Evolutionary conservation across 164 flowering plant species (phyloP), one percentile per base, ranked within the genome.

Genomic region (Tetracentron sinense): DNA sequence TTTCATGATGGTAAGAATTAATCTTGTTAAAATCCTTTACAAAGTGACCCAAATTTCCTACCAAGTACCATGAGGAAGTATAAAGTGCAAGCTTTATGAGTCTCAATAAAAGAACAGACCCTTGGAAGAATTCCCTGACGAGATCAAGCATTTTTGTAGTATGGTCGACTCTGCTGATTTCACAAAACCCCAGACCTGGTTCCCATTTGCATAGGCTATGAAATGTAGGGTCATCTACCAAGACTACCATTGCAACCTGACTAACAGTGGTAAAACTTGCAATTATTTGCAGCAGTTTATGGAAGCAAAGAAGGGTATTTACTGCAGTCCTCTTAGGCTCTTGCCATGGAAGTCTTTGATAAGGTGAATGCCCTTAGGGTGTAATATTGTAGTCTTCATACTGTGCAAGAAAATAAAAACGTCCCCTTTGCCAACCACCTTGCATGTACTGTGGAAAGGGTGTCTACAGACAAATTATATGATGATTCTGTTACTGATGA

Each of bases 301-400:
- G 96, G 96, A 90, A 70, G 97, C 97, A 6, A 68, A 86, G 67
- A 87, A 78, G 70, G 94, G 91, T 49, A 65, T 92, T 1, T 92
- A 92, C 63, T 92, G 98, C 56, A 90, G 97, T 73, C 98, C 97
- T 48, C 81, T 92, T 6, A 80, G 98, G 79, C 74, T 92, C 46
- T 75, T 92, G 98, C 98, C 3, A 90, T 92, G 98, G 98, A 92
- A 72, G 97, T 90, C 26, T 92, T 88, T 69, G 97, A 90, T 62
- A 88, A 84, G 79, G 93, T 92, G 65, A 92, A 92, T 74, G 74
- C 86, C 0, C 56, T 52, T 14, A 96, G 98, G 7, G 88, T 90
- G 29, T 92, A n/a, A n/a, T n/a, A 90, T 46, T 92, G 98, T 70
- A 93, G 96, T 72, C 85, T 93, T 26, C 85, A 46, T 52, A 90